Evolutionary conservation across 2,329 filamentous ascomycete genomes (phyloP), one percentile per base, ranked within the genome.

Genomic region (Aspergillus fijiensis): DNA sequence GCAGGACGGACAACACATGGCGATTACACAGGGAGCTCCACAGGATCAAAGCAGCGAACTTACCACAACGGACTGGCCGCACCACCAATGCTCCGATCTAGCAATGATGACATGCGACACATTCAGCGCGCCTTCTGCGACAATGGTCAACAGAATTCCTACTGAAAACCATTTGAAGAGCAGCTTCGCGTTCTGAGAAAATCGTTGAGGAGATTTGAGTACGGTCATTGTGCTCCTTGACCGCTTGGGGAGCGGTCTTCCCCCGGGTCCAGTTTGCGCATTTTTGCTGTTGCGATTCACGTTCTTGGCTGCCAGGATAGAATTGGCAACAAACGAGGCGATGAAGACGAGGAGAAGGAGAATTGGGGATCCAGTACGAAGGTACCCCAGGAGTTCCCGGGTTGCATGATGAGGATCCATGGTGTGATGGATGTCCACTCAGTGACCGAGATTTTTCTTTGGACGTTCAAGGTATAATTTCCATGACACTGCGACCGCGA

Each of bases 161-260:
- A 87, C 82, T 47, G 90, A 88, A 21, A 94, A 78, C 81, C 87
- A 91, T 71, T 89, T 86, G 76, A 96, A 96, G 52, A 91, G 79
- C 42, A 86, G 81, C 74, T 90, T 91, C 66, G 87, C 82, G 51
- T 82, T 80, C n/a, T 80, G 83, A 62, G 87, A 88, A 74, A 92
- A 87, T 66, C 86, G 82, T 64, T 79, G 78, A 55, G 73, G 73
- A 61, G 79, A 76, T 68, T 81, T 80, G 64, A 79, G 79, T 71
- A 76, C 80, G 69, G 75, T 78, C 74, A 77, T 80, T 65, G 74
- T 76, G 72, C 72, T 83, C 74, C 77, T 72, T 60, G 74, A 81
- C 78, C 80, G 86, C 72, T 87, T 89, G 61, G 92, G 92, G 57
- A 97, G 81, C 35, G 92, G 92, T 74, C 96, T 93, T 66, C 93